Evolutionary conservation across 371 early-diverging fungal species (phyloP).

Genomic region (Blakeslea trispora): DNA sequence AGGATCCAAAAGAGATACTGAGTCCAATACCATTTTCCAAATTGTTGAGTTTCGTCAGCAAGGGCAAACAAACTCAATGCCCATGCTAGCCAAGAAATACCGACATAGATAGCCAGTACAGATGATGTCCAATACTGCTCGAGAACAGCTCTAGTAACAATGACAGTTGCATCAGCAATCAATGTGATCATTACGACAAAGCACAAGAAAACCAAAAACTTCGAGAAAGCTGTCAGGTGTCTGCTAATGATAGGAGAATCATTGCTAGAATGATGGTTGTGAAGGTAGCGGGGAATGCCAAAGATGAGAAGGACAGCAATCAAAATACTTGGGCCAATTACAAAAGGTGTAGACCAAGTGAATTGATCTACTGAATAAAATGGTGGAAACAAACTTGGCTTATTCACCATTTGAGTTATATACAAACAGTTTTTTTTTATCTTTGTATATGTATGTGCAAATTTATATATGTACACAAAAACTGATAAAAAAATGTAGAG

Average conservation of each 20-base stretch:
- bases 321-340: constrained; percentile 28
- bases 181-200: constrained; percentile 26
- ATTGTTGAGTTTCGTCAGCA: constrained; percentile 33
- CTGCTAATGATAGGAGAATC: background rate
- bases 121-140: constrained; percentile 35
- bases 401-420: constrained; percentile 3
- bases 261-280: constrained; percentile 15
- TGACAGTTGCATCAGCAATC: constrained; percentile 33
- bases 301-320: constrained; percentile 26
- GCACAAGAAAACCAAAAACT: constrained; percentile 28
- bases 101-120: constrained; percentile 35
- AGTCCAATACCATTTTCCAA: constrained; percentile 37
- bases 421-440: background rate
- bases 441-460: background rate
- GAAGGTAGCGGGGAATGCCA: constrained; percentile 32
- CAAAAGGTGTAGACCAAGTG: constrained; percentile 28
- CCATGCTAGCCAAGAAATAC: constrained; percentile 38
- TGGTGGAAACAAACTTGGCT: constrained; percentile 26
- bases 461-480: background rate
- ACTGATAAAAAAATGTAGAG: background rate
- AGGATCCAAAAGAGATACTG: constrained; percentile 43
- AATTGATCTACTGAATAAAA: constrained; percentile 32
- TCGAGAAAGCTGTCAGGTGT: constrained; percentile 26
- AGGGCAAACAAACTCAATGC: constrained; percentile 18
- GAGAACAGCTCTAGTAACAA: constrained; percentile 33